Evolutionary conservation across 2,329 filamentous ascomycete species (phyloP), one percentile per base, ranked within the genome.

Genomic region (Arthrinium phaeospermum): DNA sequence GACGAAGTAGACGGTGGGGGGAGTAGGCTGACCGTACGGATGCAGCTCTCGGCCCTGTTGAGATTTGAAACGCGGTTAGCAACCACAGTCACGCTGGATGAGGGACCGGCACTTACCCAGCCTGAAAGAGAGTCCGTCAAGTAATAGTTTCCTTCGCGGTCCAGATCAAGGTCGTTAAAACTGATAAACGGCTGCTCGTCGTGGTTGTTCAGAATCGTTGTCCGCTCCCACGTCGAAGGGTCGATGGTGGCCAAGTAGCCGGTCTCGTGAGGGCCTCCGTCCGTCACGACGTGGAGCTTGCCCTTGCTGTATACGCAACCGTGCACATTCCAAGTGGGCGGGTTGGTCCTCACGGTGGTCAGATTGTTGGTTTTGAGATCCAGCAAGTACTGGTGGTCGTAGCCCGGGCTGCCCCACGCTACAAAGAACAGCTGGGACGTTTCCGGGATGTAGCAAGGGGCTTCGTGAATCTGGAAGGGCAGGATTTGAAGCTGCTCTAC

Each of bases 1-100:
- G 67, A 68, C 67, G 67, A 68, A 68, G 67, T 68, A 68, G n/a
- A 68, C 67, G 44, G 67, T 68, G 13, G 67, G 67, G 14, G 44
- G n/a, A 8, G 67, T 68, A 3, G 67, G 67, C 0, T 1, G 13
- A 4, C 67, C 67, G 44, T 47, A 68, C 10, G 67, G 67, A 22
- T 68, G 67, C 12, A 68, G 67, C 12, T 68, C 6, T 27, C 41
- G 67, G 41, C 67, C 67, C 67, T 68, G 44, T 10, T 37, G 8
- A 4, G n/a, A 8, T 8, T 14, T 2, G 12, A 30, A 45, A 46
- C 19, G 3, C 3, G 22, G 13, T 68, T 34, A 30, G 67, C n/a
- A 68, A n/a, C n/a, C n/a, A n/a, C n/a, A n/a, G n/a, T n/a, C n/a
- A n/a, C n/a, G n/a, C n/a, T n/a, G n/a, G n/a, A n/a, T n/a, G n/a